These are phyloP conservation scores for Colletotrichum sidae DNA, from an alignment of 2,329 filamentous ascomycete species.

Conservation along the genomic window DNA sequence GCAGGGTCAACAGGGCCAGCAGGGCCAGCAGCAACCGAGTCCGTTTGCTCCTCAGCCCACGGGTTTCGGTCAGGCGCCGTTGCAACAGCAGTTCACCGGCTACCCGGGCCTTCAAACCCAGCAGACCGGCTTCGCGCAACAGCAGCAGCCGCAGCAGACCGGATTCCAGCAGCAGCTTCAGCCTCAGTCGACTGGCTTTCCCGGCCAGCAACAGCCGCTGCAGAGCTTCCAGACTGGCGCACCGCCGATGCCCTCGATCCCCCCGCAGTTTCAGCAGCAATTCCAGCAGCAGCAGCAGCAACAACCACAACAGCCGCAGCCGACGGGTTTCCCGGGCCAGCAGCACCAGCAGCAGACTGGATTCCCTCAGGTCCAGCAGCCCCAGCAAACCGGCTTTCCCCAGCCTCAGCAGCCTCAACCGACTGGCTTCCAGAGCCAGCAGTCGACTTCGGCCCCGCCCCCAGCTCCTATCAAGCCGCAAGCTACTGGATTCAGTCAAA, in stretches of 20 bases:
- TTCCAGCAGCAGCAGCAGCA: conserved; percentile 71
- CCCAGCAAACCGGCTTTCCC: conserved; percentile 57
- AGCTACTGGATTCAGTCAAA: conserved; percentile 73
- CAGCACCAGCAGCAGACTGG: conserved; percentile 58
- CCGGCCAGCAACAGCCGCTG: conserved; percentile 65
- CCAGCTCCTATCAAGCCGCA: conserved; percentile 71
- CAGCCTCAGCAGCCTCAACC: conserved; percentile 55
- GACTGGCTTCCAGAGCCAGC: conserved; percentile 61
- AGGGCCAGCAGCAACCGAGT: conserved; percentile 63
- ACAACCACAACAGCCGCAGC: conserved; percentile 52
- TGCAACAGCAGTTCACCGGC: conserved; percentile 72
- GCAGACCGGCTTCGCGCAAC: conserved; percentile 71
- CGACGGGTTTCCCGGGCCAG: conserved; percentile 60
- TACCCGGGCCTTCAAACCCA: conserved; percentile 62
- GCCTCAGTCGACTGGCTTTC: conserved; percentile 77
- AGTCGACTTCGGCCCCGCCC: conserved; percentile 62
- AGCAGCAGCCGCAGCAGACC: conserved; percentile 61
- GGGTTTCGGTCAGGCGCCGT: conserved; percentile 66
- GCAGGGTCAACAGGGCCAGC: conserved; percentile 49
- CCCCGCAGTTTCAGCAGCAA: conserved; percentile 70
- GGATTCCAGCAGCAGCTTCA: conserved; percentile 62
- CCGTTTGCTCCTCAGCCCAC: conserved; percentile 71
- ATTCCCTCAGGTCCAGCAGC: conserved; percentile 56
- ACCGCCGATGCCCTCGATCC: conserved; percentile 70
- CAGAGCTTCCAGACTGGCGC: conserved; percentile 71